phyloP scores from a whole-genome alignment of 495 filamentous ascomycete genomes.

The Corynascus novoguineensis region DNA sequence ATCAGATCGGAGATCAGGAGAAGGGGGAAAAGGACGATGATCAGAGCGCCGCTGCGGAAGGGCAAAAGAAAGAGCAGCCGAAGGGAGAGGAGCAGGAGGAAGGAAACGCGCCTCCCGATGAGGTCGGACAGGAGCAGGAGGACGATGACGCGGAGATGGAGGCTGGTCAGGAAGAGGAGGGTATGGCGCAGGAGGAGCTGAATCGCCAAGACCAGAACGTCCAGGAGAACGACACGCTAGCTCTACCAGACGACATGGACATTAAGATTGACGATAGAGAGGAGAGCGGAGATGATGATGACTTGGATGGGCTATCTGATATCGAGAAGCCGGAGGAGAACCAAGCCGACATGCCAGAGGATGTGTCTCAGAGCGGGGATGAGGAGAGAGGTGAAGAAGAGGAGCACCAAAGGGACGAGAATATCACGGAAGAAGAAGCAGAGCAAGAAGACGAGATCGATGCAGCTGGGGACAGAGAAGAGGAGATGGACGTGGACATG shows the following conservation, averaged over 20 bases:
- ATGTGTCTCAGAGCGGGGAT: slow-evolving; percentile 12
- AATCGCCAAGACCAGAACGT: slow-evolving; percentile 63
- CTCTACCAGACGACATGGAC: slow-evolving; percentile 68
- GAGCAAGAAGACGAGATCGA: slow-evolving; percentile 30
- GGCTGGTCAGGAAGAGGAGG: slow-evolving; percentile 69
- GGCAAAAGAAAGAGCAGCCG: slow-evolving; percentile 54
- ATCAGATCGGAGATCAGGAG: slow-evolving; percentile 68
- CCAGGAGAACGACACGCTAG: slow-evolving; percentile 53
- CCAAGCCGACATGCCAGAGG: slow-evolving; percentile 16
- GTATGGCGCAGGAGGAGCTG: slow-evolving; percentile 58
- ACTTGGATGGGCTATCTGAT: slow-evolving; percentile 53
- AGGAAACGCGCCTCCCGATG: slow-evolving; percentile 51
- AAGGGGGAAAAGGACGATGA: slow-evolving; percentile 61
- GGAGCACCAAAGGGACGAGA: slow-evolving; percentile 45
- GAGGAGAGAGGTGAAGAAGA: slow-evolving; percentile 24
- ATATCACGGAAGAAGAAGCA: slow-evolving; percentile 25
- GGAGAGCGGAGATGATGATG: slow-evolving; percentile 42
- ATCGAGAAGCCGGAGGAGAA: slow-evolving; percentile 27
- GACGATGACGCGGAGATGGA: slow-evolving; percentile 57
- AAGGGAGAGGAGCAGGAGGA: slow-evolving; percentile 58
- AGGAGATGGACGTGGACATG: slow-evolving; percentile 37
- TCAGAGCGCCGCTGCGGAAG: slow-evolving; percentile 54
- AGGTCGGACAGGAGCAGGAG: slow-evolving; percentile 54
- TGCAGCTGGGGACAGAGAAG: slow-evolving; percentile 29
- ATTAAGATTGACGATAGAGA: slow-evolving; percentile 55